phyloP scores from a whole-genome alignment of 2,329 filamentous ascomycete species.

The Verticillium nubilum region DNA sequence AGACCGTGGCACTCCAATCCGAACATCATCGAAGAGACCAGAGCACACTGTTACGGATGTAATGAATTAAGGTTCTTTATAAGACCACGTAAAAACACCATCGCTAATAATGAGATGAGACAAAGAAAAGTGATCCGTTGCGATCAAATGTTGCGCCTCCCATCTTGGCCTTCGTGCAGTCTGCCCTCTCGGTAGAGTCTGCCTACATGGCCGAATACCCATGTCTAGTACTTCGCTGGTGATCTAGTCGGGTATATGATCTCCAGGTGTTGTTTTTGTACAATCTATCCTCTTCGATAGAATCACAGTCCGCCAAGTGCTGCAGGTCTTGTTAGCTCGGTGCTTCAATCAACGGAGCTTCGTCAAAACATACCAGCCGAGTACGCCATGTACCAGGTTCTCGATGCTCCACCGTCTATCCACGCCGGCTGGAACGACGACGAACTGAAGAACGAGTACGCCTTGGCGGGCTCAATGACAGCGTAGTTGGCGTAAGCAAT shows the following conservation, averaged over 20 bases:
- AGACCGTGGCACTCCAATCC: too few species aligned
- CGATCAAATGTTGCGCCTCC: neutral
- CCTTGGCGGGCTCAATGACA: slow-evolving; percentile 61
- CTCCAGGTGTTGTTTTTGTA: neutral
- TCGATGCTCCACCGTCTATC: slow-evolving; percentile 75
- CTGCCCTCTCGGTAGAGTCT: neutral
- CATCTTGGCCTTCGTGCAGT: neutral
- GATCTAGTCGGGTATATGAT: neutral
- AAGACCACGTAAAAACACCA: neutral
- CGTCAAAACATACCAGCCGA: slow-evolving; percentile 58
- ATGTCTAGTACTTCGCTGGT: neutral
- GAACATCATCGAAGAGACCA: too few species aligned
- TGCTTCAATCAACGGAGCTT: neutral
- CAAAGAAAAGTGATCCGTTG: neutral
- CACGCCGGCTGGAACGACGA: slow-evolving; percentile 57
- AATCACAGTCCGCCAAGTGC: neutral
- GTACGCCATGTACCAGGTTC: slow-evolving; percentile 80
- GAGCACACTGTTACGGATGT: too few species aligned
- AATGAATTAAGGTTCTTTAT: neutral
- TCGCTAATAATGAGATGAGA: neutral
- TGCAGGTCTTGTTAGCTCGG: neutral
- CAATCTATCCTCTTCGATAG: neutral
- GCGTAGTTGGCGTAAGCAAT: slow-evolving; percentile 79
- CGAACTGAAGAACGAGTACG: slow-evolving; percentile 70
- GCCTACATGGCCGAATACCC: neutral